Evolutionary conservation across 2,329 filamentous ascomycete genomes (phyloP).

Genomic region (Pochonia chlamydosporia): DNA sequence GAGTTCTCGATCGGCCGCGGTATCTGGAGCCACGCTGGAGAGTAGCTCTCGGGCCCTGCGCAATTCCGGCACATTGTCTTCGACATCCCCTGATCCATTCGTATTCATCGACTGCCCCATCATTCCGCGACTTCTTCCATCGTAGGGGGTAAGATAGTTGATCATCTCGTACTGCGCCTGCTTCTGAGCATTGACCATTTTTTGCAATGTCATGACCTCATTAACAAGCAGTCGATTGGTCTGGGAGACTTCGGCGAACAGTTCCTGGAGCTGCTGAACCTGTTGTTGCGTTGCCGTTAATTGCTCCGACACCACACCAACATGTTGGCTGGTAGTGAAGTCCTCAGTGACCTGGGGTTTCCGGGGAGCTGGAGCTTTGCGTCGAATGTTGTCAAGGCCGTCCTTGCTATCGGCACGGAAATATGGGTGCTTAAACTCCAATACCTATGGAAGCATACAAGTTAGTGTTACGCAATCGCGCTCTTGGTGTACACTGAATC

Average conservation of each 20-base stretch:
- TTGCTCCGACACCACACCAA: slow-evolving; percentile 83
- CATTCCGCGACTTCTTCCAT: slow-evolving; percentile 32
- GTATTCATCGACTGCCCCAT: slow-evolving; percentile 26
- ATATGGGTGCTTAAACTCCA: slow-evolving; percentile 92
- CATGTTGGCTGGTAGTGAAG: slow-evolving; percentile 76
- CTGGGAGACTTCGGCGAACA: slow-evolving; percentile 70
- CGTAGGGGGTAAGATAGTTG: slow-evolving; percentile 45
- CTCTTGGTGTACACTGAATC: neutral
- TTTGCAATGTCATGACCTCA: slow-evolving; percentile 55
- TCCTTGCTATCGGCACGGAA: slow-evolving; percentile 96
- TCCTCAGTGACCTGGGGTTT: slow-evolving; percentile 66
- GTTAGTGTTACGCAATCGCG: slow-evolving; percentile 6
- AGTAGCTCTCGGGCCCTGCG: slow-evolving; percentile 52
- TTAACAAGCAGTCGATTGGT: slow-evolving; percentile 57
- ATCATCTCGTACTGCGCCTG: slow-evolving; percentile 54
- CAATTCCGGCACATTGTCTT: slow-evolving; percentile 47
- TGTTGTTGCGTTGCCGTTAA: slow-evolving; percentile 88
- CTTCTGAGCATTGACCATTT: slow-evolving; percentile 52
- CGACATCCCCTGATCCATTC: slow-evolving; percentile 35
- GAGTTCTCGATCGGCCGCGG: slow-evolving; percentile 47
- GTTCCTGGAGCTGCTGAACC: slow-evolving; percentile 78
- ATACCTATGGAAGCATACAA: slow-evolving; percentile 34
- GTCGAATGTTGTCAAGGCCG: slow-evolving; percentile 89
- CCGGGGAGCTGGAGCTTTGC: slow-evolving; percentile 87
- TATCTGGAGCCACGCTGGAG: slow-evolving; percentile 45